phyloP scores from a whole-genome alignment of 495 filamentous ascomycete genomes.

The Penicillium cosmopolitanum region DNA sequence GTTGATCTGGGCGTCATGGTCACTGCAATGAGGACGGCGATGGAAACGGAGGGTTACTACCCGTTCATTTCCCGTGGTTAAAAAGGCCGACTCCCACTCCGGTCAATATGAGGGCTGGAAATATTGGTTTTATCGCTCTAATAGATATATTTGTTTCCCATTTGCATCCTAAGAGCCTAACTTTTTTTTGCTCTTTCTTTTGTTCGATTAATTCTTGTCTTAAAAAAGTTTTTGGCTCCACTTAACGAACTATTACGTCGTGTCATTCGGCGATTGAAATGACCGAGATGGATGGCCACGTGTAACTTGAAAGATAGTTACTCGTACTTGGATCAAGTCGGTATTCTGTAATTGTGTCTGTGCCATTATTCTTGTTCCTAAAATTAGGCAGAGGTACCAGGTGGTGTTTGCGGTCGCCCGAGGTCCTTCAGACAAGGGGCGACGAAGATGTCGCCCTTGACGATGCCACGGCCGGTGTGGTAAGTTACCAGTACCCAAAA shows the following conservation, averaged over 20 bases:
- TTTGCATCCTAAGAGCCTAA: not conserved
- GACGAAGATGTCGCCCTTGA: slow-evolving; percentile 51
- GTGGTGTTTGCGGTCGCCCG: slow-evolving; percentile 9
- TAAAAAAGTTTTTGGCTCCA: not conserved
- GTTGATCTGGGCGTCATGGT: slow-evolving; percentile 26
- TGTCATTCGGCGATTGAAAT: slow-evolving; percentile 17
- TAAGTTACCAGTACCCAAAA: slow-evolving; percentile 55
- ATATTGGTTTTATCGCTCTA: too few relatives aligned
- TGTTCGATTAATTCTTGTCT: not conserved
- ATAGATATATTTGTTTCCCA: too few relatives aligned
- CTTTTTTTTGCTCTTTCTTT: not conserved
- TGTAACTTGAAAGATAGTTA: not conserved
- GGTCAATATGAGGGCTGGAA: not conserved
- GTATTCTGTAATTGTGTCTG: not conserved
- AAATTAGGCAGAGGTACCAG: not conserved
- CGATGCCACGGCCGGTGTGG: slow-evolving; percentile 46
- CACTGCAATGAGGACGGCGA: slow-evolving; percentile 7
- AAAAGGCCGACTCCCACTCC: too few relatives aligned
- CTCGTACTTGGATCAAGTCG: not conserved
- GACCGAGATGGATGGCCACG: not conserved
- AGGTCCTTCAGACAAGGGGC: slow-evolving; percentile 57
- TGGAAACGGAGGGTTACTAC: slow-evolving; percentile 3
- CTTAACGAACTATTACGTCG: not conserved
- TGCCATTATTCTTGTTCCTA: not conserved
- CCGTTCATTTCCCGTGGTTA: too few relatives aligned